Percentiles rank a stretch among this genome's conserved stretches.
Evolutionary conservation across 192 early-diverging fungal species (phyloP).

Genomic region (Backusella morwellensis): DNA sequence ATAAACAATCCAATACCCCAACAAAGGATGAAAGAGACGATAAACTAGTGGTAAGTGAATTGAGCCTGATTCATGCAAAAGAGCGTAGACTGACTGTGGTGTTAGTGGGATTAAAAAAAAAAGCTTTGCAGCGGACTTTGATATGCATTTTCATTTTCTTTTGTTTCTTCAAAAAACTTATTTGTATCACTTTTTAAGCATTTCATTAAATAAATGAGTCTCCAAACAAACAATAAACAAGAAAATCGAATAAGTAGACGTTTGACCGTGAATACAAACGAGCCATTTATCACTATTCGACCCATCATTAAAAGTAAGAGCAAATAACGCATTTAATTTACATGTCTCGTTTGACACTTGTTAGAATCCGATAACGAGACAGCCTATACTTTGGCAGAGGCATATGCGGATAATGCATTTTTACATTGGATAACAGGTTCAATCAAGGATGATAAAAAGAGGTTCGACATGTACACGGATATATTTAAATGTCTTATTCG

Average conservation of each 20-base stretch:
- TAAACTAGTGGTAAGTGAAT: background rate
- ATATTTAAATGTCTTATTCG: constrained; percentile 16
- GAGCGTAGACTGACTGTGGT: background rate
- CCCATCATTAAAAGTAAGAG: constrained; percentile 25
- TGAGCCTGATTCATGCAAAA: background rate
- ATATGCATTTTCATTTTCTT: background rate
- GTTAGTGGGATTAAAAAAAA: background rate
- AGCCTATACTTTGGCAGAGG: constrained; percentile 16
- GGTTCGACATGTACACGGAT: background rate
- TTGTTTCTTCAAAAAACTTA: background rate
- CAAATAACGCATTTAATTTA: background rate
- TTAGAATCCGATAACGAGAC: constrained; percentile 22
- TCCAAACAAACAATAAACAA: background rate
- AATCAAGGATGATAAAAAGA: constrained; percentile 12
- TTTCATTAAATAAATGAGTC: background rate
- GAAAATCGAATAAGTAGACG: constrained; percentile 16
- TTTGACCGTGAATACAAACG: constrained; percentile 17
- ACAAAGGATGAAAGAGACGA: background rate
- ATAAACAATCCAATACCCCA: background rate
- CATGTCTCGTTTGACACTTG: background rate
- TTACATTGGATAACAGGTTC: constrained; percentile 16
- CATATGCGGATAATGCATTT: constrained; percentile 14
- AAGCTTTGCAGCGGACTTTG: background rate
- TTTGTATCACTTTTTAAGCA: background rate
- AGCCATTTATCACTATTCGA: constrained; percentile 1